A percentile compares a stretch with the other conserved stretches of the same genome.
Evolutionary conservation across 768 basidiomycete genomes (phyloP).

Genomic region (Suillus discolor): DNA sequence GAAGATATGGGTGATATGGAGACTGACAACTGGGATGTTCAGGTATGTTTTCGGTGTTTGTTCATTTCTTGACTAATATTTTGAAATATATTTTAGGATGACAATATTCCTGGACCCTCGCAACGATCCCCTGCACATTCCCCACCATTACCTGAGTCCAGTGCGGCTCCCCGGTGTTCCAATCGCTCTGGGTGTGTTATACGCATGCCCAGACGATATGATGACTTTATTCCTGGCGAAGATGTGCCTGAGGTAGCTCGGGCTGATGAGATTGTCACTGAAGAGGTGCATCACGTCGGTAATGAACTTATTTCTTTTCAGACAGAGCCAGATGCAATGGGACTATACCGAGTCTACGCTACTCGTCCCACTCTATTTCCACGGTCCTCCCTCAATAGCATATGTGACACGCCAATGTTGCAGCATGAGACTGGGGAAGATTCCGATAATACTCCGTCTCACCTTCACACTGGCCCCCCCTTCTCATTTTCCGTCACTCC

Average conservation of each 20-base stretch:
- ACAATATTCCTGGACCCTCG: not conserved
- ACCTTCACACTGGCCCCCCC: not conserved
- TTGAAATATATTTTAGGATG: not conserved
- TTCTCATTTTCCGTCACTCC: not conserved
- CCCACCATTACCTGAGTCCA: too few relatives aligned
- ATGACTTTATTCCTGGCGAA: conserved; percentile 7
- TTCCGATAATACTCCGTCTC: not conserved
- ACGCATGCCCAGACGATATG: conserved; percentile 1
- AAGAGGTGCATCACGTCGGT: not conserved
- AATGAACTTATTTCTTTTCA: not conserved
- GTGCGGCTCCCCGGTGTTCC: not conserved
- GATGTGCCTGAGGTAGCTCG: not conserved
- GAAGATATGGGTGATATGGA: too few relatives aligned
- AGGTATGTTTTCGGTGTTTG: too few relatives aligned
- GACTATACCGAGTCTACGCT: not conserved
- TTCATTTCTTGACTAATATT: too few relatives aligned
- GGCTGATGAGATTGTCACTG: not conserved
- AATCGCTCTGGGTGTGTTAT: not conserved
- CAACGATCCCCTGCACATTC: not conserved
- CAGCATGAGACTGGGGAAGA: too few relatives aligned
- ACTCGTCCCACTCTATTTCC: not conserved
- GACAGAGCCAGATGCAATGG: not conserved
- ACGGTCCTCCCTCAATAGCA: not conserved
- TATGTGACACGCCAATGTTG: not conserved
- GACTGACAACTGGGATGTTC: too few relatives aligned